Base-by-base conservation (phyloP, 1,139 yeast genomes). In the Eremothecium cymbalariae region DNA sequence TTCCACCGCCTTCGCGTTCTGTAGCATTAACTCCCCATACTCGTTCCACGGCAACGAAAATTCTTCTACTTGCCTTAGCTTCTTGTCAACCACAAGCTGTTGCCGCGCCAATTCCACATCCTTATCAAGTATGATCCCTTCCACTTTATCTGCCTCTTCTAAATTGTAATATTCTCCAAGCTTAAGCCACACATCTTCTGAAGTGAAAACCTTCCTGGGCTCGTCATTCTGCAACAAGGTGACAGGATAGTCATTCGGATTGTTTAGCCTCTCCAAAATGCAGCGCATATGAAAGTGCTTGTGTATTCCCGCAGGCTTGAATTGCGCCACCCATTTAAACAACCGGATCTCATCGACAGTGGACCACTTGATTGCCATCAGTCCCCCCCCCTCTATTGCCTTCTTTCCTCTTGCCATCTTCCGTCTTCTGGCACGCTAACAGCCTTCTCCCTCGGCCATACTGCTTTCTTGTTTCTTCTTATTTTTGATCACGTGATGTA, bases 301-400 rank as follows among this genome's bases (percentile, higher is more conserved):
- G 46, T 72, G 50, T 27, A 52, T 43, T 18, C 71, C 72, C 3
- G 60, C 73, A 1, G 94, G 94, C 50, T 78, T 78, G 58, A 66
- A 69, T 43, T 74, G 78, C 45, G 90, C 76, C 2, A 81, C 65
- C 33, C 84, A 74, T 38, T 73, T 65, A 49, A 80, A 73, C 24
- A 83, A 65, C 43, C 66, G 65, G 32, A 78, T 74, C 53, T 83
- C 94, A 42, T 79, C 83, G 33, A 74, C 77, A 2, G 67, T 54
- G 7, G 68, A 59, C 94, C 94, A 61, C 41, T 59, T 51, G 38
- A 50, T 55, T 14, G 54, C 52, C 60, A 57, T 57, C 17, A 8
- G 30, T 12, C 13, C n/a, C 28, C 15, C 14, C 28, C n/a, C n/a
- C n/a, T n/a, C n/a, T n/a, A n/a, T n/a, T n/a, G n/a, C n/a, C n/a